These are phyloP conservation scores for Candida sithepensis DNA, from an alignment of 805 yeast genomes.

Conservation along the genomic window DNA sequence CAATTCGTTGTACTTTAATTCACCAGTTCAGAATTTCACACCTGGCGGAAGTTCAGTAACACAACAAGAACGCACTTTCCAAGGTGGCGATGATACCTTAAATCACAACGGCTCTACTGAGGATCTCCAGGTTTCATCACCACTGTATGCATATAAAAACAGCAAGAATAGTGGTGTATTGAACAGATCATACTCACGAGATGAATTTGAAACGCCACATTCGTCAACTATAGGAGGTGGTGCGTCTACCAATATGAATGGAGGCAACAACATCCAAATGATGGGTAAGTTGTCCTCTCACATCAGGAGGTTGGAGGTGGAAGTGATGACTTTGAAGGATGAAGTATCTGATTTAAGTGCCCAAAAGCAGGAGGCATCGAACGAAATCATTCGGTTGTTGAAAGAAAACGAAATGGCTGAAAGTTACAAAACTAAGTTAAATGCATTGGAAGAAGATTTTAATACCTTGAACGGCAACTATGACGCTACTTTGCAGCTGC, in stretches of 20 bases:
- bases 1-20: background rate
- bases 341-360: slow-evolving; percentile 49
- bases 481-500: slow-evolving; percentile 56
- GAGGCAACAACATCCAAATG: slow-evolving; percentile 47
- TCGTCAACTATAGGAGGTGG: slow-evolving; percentile 22
- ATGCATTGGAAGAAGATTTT: slow-evolving; percentile 18
- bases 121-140: slow-evolving; percentile 18
- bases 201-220: slow-evolving; percentile 21
- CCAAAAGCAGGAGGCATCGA: slow-evolving; percentile 65
- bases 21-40: background rate
- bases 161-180: slow-evolving; percentile 8
- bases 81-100: slow-evolving; percentile 5
- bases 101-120: slow-evolving; percentile 6
- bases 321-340: slow-evolving; percentile 60
- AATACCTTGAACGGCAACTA: slow-evolving; percentile 18
- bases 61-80: slow-evolving; percentile 8
- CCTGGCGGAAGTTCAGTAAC: slow-evolving; percentile 2
- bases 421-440: slow-evolving; percentile 26
- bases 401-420: slow-evolving; percentile 49
- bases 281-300: slow-evolving; percentile 73
- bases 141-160: slow-evolving; percentile 10
- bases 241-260: slow-evolving; percentile 11
- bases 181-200: slow-evolving; percentile 13
- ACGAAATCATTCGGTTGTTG: slow-evolving; percentile 59
- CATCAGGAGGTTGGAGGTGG: slow-evolving; percentile 77